These are phyloP conservation scores for Schizonepeta tenuifolia DNA, from an alignment of 257 asterid genomes.

Conservation along the genomic window DNA sequence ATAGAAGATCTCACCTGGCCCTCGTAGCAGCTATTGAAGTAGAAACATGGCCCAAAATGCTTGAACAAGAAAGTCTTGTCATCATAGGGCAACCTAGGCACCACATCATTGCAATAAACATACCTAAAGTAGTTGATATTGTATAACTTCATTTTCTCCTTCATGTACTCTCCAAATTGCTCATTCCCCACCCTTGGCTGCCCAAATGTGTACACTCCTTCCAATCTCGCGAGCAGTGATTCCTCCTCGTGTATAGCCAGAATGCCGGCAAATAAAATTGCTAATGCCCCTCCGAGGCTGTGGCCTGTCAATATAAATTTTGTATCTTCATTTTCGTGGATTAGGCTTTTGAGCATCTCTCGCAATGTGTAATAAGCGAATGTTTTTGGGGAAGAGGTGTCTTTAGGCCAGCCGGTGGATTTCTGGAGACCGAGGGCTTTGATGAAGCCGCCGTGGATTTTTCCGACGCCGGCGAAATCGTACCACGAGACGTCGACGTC, in stretches of 20 bases:
- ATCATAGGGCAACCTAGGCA: conserved; percentile 80
- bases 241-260: conserved; percentile 61
- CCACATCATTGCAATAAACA: conserved; percentile 67
- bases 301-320: conserved; percentile 68
- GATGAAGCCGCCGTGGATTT: conserved; percentile 61
- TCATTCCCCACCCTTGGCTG: conserved; percentile 81
- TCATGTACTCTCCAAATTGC: conserved; percentile 69
- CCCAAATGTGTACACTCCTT: conserved; percentile 81
- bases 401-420: conserved; percentile 56
- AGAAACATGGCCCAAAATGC: conserved; percentile 76
- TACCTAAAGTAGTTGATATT: conserved; percentile 54
- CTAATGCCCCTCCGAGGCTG: conserved; percentile 80
- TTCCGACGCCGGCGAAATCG: conserved; percentile 52
- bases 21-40: conserved; percentile 59
- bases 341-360: conserved; percentile 44
- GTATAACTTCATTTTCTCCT: conserved; percentile 39
- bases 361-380: conserved; percentile 65
- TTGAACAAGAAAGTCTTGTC: conserved; percentile 58
- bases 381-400: conserved; percentile 30
- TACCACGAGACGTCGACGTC: conserved; percentile 75
- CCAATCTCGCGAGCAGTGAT: conserved; percentile 46
- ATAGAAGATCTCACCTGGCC: conserved; percentile 50
- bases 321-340: conserved; percentile 41
- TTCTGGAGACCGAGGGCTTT: conserved; percentile 72
- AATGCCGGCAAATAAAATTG: conserved; percentile 51